Conservation (phyloP, 768 basidiomycete genomes). For the Steccherinum ochraceum region DNA sequence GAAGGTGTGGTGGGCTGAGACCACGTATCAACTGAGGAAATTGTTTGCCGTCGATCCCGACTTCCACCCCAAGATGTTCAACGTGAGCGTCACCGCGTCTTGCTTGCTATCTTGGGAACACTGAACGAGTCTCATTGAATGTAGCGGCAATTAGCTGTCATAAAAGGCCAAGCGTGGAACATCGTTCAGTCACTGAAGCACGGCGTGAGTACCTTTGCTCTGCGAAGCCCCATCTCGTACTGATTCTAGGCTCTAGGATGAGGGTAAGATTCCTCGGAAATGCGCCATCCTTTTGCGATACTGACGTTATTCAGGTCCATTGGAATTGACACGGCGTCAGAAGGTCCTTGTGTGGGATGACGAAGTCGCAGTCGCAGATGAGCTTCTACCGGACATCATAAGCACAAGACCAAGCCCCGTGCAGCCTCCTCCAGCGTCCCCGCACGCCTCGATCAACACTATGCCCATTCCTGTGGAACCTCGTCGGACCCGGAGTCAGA, state of each 20-base stretch:
- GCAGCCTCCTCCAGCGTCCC: constrained; percentile 33
- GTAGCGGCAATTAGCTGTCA: constrained; percentile 83
- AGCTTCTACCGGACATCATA: constrained; percentile 32
- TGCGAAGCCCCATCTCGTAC: constrained; percentile 1
- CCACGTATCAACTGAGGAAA: constrained; percentile 68
- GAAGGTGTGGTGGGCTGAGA: constrained; percentile 88
- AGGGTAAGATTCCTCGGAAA: constrained; percentile 42
- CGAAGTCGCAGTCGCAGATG: constrained; percentile 67
- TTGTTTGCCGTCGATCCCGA: constrained; percentile 79
- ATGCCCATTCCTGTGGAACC: constrained; percentile 52
- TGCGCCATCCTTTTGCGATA: background rate
- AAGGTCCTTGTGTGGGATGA: constrained; percentile 86
- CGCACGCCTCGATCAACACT: constrained; percentile 54
- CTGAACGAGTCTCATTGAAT: background rate
- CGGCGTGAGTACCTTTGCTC: constrained; percentile 37
- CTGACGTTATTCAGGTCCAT: constrained; percentile 51
- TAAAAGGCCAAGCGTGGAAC: constrained; percentile 92
- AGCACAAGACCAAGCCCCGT: constrained; percentile 21
- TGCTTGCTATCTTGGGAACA: background rate
- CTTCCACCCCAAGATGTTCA: constrained; percentile 89
- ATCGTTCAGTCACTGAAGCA: constrained; percentile 81
- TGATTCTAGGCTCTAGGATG: constrained; percentile 43
- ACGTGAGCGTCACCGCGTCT: constrained; percentile 39
- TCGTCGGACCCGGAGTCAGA: constrained; percentile 50
- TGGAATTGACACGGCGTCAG: constrained; percentile 80